Evolutionary conservation across 352 stramenopile genomes (phyloP), one percentile per base, ranked within the genome.

Genomic region (Phytophthora lateralis): DNA sequence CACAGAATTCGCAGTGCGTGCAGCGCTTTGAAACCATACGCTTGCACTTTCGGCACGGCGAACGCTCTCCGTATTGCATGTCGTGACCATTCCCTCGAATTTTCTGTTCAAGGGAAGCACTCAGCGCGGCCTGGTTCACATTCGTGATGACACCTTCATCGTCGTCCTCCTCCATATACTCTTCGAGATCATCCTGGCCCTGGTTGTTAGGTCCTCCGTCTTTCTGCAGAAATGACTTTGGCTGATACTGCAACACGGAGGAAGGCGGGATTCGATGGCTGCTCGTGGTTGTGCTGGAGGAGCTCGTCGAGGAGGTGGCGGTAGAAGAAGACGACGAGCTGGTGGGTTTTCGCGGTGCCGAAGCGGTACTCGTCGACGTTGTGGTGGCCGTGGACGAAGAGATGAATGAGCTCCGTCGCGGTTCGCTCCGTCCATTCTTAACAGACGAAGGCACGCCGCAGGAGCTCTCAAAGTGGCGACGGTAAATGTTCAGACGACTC

Each of bases 1-100:
- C 72, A 59, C 85, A 93, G 53, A 63, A 73, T 27, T 75, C 67
- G 69, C 85, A 93, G 21, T 76, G 59, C 29, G 77, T 76, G 26
- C 85, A 93, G 29, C 78, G 82, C 70, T 93, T 93, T 27, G 85
- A 82, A 0, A 66, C 84, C 85, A 93, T 93, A 20, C 82, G 80
- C 18, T 73, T 82, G 60, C 85, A 93, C 35, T 78, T 62, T 18
- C 78, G 79, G 66, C 85, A 93, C 26, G 78, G 75, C 44, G 61
- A 80, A 35, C 85, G 85, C 61, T 85, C 75, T 29, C 67, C 68
- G 46, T 93, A 93, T 56, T 87, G 72, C 85, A 93, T 93, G 35
- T 60, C 43, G 66, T 93, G 85, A 15, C 85, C 85, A 27, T 87
- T 75, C 27, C 60, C 71, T 61, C 69, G 69, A 54, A 93, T 92